Percentiles rank a stretch among this genome's conserved stretches.
phyloP scores from a whole-genome alignment of 768 basidiomycete genomes.

The Kondoa malvinella region DNA sequence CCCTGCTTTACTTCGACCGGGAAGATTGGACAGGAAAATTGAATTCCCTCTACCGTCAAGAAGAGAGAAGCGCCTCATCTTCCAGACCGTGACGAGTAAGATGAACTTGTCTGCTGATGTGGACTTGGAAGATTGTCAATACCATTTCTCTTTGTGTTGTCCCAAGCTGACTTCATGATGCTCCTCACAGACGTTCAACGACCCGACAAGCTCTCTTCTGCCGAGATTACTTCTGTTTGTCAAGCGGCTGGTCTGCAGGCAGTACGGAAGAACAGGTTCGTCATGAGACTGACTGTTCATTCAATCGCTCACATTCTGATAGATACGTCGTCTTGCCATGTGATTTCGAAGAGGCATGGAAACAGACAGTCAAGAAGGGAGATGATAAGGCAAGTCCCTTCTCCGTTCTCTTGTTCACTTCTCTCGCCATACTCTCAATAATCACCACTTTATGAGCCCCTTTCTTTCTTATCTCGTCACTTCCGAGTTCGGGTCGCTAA shows the following conservation, averaged over 20 bases:
- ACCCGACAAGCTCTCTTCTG: constrained; percentile 86
- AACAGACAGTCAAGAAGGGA: constrained; percentile 89
- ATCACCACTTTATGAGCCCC: background rate
- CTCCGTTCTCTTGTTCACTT: too few relatives aligned
- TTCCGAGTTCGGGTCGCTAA: too few relatives aligned
- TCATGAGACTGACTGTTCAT: background rate
- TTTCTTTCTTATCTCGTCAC: background rate
- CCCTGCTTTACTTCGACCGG: constrained; percentile 89
- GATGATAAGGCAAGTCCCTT: too few relatives aligned
- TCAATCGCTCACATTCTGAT: constrained; percentile 75
- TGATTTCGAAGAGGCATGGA: constrained; percentile 99
- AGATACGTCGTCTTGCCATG: constrained; percentile 89
- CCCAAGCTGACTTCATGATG: background rate
- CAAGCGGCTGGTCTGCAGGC: constrained; percentile 97
- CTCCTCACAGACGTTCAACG: constrained; percentile 64
- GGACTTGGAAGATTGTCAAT: constrained; percentile 90
- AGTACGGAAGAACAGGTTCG: constrained; percentile 26
- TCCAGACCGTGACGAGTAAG: constrained; percentile 90
- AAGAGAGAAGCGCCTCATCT: constrained; percentile 87
- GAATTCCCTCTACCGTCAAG: constrained; percentile 91
- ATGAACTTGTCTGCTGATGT: constrained; percentile 98
- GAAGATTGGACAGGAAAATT: constrained; percentile 94
- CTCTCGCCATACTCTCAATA: constrained; percentile 37
- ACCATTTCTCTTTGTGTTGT: background rate
- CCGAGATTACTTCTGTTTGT: constrained; percentile 85